These are phyloP conservation scores for Penicillium angulare DNA, from an alignment of 495 filamentous ascomycete species.

Conservation along the genomic window DNA sequence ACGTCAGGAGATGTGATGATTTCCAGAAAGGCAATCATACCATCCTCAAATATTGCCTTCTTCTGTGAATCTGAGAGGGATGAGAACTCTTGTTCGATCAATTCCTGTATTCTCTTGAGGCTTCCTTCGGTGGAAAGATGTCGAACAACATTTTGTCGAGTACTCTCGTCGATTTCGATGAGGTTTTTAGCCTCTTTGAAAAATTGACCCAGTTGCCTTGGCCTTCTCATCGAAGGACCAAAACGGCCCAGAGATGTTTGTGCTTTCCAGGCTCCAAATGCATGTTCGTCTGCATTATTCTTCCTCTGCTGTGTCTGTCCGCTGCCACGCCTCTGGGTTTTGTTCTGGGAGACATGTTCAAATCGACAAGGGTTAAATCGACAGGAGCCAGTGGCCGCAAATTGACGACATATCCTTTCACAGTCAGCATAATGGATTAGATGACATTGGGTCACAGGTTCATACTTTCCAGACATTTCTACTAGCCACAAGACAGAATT, in stretches of 20 bases:
- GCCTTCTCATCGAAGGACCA: not conserved
- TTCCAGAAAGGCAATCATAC: slow-evolving; percentile 51
- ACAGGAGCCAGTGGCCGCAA: not conserved
- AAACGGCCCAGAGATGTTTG: not conserved
- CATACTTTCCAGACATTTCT: not conserved
- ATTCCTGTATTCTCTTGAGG: slow-evolving; percentile 22
- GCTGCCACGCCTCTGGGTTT: not conserved
- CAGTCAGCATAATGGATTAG: not conserved
- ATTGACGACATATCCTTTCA: not conserved
- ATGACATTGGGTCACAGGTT: not conserved
- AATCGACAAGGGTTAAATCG: slow-evolving; percentile 4
- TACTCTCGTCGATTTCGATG: slow-evolving; percentile 22
- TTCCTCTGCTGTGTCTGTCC: no score
- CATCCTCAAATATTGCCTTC: slow-evolving; percentile 26
- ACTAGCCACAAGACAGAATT: not conserved
- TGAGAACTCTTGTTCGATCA: slow-evolving; percentile 23
- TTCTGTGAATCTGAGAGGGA: slow-evolving; percentile 10
- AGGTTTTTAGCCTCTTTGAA: slow-evolving; percentile 23
- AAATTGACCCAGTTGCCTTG: slow-evolving; percentile 1
- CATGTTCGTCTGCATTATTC: not conserved
- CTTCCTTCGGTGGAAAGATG: slow-evolving; percentile 27
- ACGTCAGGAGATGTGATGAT: slow-evolving; percentile 53
- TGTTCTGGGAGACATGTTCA: not conserved
- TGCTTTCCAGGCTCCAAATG: not conserved
- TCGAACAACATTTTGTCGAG: slow-evolving; percentile 28